Conservation (phyloP, 1,139 yeast species). For the Starmera stellimalicola region DNA sequence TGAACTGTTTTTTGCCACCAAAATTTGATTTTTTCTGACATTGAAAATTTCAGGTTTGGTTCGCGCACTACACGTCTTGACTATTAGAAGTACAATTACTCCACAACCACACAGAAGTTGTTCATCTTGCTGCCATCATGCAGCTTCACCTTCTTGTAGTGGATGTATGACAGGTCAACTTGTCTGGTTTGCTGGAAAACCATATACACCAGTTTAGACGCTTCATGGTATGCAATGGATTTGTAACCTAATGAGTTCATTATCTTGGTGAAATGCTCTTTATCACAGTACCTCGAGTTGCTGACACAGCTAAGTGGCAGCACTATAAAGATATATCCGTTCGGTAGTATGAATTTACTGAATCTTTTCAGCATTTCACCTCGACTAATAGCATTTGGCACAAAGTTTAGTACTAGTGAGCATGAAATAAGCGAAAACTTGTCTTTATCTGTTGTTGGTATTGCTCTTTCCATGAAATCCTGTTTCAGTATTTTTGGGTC, state of each 20-base stretch:
- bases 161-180: slow-evolving; percentile 5
- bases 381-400: slow-evolving; percentile 58
- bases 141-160: slow-evolving; percentile 36
- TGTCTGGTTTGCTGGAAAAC: slow-evolving; percentile 43
- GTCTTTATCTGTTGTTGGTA: slow-evolving; percentile 37
- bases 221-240: slow-evolving; percentile 38
- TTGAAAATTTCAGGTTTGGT: too few relatives aligned
- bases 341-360: slow-evolving; percentile 40
- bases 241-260: slow-evolving; percentile 53
- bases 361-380: slow-evolving; percentile 71
- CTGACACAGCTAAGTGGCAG: slow-evolving; percentile 79
- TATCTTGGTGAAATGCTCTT: slow-evolving; percentile 30
- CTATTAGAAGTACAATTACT: slow-evolving; percentile 1
- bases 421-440: slow-evolving; percentile 65
- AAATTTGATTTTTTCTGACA: too few relatives aligned
- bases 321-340: slow-evolving; percentile 51
- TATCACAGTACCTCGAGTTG: slow-evolving; percentile 72
- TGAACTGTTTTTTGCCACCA: too few relatives aligned
- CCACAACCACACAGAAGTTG: slow-evolving; percentile 44
- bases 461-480: slow-evolving; percentile 74
- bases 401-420: slow-evolving; percentile 82
- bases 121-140: slow-evolving; percentile 47
- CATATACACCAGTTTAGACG: slow-evolving; percentile 76
- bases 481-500: slow-evolving; percentile 62
- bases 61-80: not conserved